Conservation (phyloP, 176 grass and related monocot genomes). For the Carex pumila region DNA sequence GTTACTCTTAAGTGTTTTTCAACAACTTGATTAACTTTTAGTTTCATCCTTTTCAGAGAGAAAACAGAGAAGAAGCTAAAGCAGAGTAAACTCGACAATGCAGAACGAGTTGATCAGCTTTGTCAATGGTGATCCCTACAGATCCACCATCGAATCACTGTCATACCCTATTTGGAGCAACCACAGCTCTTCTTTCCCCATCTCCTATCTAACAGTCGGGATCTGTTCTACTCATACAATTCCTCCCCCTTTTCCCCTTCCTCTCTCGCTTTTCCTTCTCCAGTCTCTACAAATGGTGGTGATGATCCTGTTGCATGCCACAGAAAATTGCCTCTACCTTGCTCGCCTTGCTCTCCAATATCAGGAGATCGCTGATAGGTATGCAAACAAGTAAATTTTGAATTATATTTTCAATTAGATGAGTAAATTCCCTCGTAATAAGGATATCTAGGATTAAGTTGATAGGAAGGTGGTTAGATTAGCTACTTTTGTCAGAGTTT, state of each 20-base stretch:
- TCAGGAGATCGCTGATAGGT: conserved; percentile 71
- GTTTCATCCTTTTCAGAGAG: conserved; percentile 2
- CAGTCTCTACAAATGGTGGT: too few species aligned
- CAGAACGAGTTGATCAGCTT: conserved; percentile 45
- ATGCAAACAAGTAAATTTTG: not conserved
- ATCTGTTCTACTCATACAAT: conserved; percentile 54
- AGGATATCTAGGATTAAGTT: not conserved
- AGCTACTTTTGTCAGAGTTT: not conserved
- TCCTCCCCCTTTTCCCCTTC: conserved; percentile 26
- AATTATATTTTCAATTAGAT: not conserved
- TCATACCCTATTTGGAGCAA: conserved; percentile 48
- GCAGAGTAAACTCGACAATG: conserved; percentile 30
- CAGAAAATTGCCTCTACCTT: conserved; percentile 61
- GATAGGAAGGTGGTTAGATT: not conserved
- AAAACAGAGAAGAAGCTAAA: conserved; percentile 6
- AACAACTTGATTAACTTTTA: not conserved
- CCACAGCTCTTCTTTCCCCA: conserved; percentile 31
- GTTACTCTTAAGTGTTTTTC: not conserved
- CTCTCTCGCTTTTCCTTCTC: too few species aligned
- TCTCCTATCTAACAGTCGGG: conserved; percentile 32
- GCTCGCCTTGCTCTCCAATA: conserved; percentile 78
- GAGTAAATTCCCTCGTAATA: not conserved
- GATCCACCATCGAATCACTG: conserved; percentile 48
- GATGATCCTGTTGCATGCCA: not conserved
- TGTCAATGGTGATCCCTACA: conserved; percentile 41